phyloP scores from a whole-genome alignment of 169 alveolate genomes.

The Babesia ovis region DNA sequence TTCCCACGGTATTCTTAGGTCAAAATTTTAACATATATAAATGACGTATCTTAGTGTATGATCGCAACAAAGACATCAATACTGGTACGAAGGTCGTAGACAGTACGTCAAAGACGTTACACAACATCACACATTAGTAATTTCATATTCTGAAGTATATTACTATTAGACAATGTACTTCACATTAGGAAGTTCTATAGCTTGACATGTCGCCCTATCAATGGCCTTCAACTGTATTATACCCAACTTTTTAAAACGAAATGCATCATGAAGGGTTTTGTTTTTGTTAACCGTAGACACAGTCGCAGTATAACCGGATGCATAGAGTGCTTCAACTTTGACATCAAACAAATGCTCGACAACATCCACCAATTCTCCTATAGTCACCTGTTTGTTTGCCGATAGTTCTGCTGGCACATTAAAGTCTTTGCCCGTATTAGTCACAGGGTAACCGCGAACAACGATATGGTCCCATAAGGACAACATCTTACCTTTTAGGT shows the following conservation, averaged over 20 bases:
- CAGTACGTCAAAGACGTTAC: too few species aligned
- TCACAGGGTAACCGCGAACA: not conserved
- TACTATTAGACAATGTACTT: not conserved
- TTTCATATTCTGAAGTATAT: too few species aligned
- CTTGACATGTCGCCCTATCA: conserved; percentile 17
- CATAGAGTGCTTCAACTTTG: conserved; percentile 20
- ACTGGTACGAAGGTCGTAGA: too few species aligned
- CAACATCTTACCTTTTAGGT: conserved; percentile 21
- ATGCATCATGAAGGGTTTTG: conserved; percentile 8
- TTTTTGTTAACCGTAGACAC: conserved; percentile 10
- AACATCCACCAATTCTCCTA: conserved; percentile 35
- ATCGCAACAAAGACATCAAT: too few species aligned
- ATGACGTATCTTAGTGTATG: too few species aligned
- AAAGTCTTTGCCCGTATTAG: not conserved
- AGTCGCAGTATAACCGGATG: not conserved
- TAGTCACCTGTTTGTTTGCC: not conserved
- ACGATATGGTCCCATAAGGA: conserved; percentile 62
- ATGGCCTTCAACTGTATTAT: conserved; percentile 37
- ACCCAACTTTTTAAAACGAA: not conserved
- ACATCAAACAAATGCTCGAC: conserved; percentile 36
- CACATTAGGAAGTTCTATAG: conserved; percentile 42
- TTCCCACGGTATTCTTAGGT: too few species aligned
- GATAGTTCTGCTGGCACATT: not conserved
- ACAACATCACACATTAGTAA: too few species aligned
- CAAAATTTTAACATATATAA: too few species aligned